These are phyloP conservation scores for Calycina herbarum DNA, from an alignment of 2,329 filamentous ascomycete species.

Conservation along the genomic window DNA sequence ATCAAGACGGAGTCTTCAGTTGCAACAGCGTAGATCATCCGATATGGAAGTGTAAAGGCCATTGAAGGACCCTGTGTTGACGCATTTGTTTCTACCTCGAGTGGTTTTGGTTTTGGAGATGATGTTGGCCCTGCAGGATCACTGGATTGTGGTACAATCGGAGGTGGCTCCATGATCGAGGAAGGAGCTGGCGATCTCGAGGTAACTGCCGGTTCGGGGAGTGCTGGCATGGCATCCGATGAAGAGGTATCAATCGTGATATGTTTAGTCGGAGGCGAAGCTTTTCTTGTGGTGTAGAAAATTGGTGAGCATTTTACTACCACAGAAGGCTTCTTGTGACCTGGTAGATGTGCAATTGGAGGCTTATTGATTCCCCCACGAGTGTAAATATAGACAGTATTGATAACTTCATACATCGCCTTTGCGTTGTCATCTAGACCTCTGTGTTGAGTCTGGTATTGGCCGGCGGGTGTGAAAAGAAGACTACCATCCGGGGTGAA, in stretches of 20 bases:
- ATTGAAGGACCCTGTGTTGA: slow-evolving; percentile 61
- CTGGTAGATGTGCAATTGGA: slow-evolving; percentile 89
- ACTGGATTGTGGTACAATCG: slow-evolving; percentile 50
- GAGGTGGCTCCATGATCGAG: slow-evolving; percentile 77
- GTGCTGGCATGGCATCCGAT: slow-evolving; percentile 75
- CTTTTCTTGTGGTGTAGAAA: slow-evolving; percentile 77
- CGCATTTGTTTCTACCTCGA: slow-evolving; percentile 47
- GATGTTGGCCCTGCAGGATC: slow-evolving; percentile 54
- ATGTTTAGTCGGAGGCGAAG: slow-evolving; percentile 70
- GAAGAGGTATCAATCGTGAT: slow-evolving; percentile 95
- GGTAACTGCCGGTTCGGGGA: slow-evolving; percentile 75
- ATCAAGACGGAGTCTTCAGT: slow-evolving; percentile 93
- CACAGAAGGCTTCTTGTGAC: slow-evolving; percentile 97
- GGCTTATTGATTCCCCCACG: slow-evolving; percentile 95
- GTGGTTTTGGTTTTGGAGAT: slow-evolving; percentile 43
- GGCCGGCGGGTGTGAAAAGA: slow-evolving; percentile 89
- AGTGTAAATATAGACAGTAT: slow-evolving; percentile 98
- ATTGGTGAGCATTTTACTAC: slow-evolving; percentile 92
- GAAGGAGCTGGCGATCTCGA: slow-evolving; percentile 55
- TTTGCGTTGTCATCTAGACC: slow-evolving; percentile 65
- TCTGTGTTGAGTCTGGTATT: slow-evolving; percentile 80
- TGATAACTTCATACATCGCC: slow-evolving; percentile 80
- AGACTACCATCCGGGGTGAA: slow-evolving; percentile 96
- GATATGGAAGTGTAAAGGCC: slow-evolving; percentile 83
- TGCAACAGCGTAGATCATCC: slow-evolving; percentile 94